Base-by-base conservation (phyloP, 1,284 basidiomycete species). In the Irpex lacteus region DNA sequence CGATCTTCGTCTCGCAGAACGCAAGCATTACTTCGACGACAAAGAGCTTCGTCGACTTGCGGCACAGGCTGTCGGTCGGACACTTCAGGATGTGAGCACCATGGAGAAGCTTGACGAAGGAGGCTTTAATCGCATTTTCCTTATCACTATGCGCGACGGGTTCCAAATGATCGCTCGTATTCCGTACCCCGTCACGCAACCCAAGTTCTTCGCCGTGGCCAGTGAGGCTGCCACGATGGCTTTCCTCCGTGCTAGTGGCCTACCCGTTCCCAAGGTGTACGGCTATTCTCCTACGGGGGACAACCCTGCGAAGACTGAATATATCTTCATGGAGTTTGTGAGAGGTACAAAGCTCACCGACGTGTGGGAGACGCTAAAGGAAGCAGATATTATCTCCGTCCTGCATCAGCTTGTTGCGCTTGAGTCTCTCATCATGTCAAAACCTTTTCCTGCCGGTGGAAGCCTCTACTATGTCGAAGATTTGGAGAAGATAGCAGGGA, bases 281-380 rank as follows among this genome's bases (percentile, higher is more conserved):
- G 80, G 69, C 36, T 85, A 85, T 76, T 83, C 83, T 4, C 75
- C 80, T 73, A 21, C 66, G 63, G 65, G 79, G 70, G 75, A 85
- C 75, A 85, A 85, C 71, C 77, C 71, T 2, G 83, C 82, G 18
- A 66, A 73, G 71, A 85, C 82, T 0, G 79, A 82, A 72, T 84
- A 83, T 67, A 82, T 84, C 52, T 80, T 85, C 60, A 85, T 85
- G 83, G 78, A 85, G 64, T 83, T 78, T 65, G 62, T 85, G 0
- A 54, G 65, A 72, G 82, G 82, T 60, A 76, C 75, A 0, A 80
- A 77, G 8, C 68, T 84, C 5, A 80, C 73, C 71, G 77, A 85
- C 63, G 61, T 83, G 54, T 85, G 81, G 81, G 9, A 73, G 18
- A 69, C 76, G 2, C 72, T 84, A 7, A 70, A 67, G 70, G 80